Conservation (phyloP, 495 filamentous ascomycete genomes). For the Tuber microsphaerosporum region DNA sequence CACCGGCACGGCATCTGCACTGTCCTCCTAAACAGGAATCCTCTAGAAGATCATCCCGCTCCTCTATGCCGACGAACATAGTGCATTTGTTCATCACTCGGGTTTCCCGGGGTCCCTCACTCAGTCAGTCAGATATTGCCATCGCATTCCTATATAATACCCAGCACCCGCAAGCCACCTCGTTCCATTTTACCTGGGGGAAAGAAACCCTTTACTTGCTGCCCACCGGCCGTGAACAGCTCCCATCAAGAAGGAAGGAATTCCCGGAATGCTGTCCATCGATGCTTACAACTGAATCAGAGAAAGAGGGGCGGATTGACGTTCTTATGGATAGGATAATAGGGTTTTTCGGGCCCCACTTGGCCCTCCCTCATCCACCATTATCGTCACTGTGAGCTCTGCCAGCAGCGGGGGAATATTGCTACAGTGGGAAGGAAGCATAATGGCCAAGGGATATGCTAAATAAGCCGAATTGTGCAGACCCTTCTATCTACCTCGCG, state of each 20-base stretch:
- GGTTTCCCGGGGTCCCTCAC: not conserved
- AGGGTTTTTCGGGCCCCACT: no score
- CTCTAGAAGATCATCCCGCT: not conserved
- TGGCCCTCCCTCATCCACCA: no score
- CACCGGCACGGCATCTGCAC: not conserved
- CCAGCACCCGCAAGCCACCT: not conserved
- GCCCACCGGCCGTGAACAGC: no score
- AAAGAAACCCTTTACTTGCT: not conserved
- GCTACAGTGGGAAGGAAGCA: no score
- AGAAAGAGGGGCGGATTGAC: not conserved
- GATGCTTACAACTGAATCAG: not conserved
- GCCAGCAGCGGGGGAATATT: no score
- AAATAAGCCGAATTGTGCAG: no score
- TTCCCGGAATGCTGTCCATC: no score
- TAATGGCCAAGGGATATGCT: no score
- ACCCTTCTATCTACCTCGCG: no score
- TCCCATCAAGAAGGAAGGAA: not conserved
- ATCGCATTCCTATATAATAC: no score
- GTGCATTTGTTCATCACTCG: not conserved
- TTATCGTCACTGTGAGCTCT: no score
- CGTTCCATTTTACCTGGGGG: not conserved
- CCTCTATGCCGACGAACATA: not conserved
- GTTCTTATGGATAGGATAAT: no score
- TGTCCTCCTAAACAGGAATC: not conserved
- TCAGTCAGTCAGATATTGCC: not conserved